phyloP scores from a whole-genome alignment of 2,329 filamentous ascomycete species.

The Colletotrichum musae region DNA sequence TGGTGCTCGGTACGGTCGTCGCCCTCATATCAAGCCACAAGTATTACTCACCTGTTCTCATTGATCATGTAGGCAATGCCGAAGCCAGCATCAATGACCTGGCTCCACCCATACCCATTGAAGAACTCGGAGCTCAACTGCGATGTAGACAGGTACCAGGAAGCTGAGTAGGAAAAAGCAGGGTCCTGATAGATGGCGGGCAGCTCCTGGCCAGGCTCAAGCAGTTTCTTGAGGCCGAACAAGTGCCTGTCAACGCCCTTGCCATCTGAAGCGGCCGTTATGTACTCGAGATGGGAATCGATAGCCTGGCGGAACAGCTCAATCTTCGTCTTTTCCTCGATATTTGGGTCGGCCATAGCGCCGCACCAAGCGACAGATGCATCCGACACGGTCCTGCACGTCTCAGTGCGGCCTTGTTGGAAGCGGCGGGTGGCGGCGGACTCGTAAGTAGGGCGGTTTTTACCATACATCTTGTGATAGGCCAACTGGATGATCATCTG shows the following conservation, averaged over 20 bases:
- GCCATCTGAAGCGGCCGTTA: slow-evolving; percentile 88
- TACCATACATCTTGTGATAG: slow-evolving; percentile 99
- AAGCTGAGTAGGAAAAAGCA: slow-evolving; percentile 84
- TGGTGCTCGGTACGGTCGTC: neutral
- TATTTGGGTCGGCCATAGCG: slow-evolving; percentile 81
- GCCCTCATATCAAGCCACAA: neutral
- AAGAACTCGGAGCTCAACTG: slow-evolving; percentile 98
- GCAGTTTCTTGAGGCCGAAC: slow-evolving; percentile 94
- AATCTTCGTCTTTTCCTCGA: slow-evolving; percentile 75
- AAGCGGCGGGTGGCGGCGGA: slow-evolving; percentile 95
- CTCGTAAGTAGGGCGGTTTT: slow-evolving; percentile 97
- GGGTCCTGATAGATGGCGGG: slow-evolving; percentile 91
- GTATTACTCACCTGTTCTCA: slow-evolving; percentile 83
- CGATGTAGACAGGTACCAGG: slow-evolving; percentile 90
- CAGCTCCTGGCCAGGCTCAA: slow-evolving; percentile 84
- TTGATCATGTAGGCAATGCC: slow-evolving; percentile 99
- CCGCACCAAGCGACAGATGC: slow-evolving; percentile 92
- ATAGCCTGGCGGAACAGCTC: slow-evolving; percentile 87
- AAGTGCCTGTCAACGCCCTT: slow-evolving; percentile 96
- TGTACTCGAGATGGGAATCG: slow-evolving; percentile 89
- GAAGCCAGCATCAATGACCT: slow-evolving; percentile 96
- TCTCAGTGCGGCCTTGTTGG: slow-evolving; percentile 96
- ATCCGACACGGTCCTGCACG: slow-evolving; percentile 92
- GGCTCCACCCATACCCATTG: slow-evolving; percentile 99
- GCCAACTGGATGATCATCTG: slow-evolving; percentile 99